Evolutionary conservation across 2,329 filamentous ascomycete species (phyloP).

Genomic region (Epichloe glyceriae): DNA sequence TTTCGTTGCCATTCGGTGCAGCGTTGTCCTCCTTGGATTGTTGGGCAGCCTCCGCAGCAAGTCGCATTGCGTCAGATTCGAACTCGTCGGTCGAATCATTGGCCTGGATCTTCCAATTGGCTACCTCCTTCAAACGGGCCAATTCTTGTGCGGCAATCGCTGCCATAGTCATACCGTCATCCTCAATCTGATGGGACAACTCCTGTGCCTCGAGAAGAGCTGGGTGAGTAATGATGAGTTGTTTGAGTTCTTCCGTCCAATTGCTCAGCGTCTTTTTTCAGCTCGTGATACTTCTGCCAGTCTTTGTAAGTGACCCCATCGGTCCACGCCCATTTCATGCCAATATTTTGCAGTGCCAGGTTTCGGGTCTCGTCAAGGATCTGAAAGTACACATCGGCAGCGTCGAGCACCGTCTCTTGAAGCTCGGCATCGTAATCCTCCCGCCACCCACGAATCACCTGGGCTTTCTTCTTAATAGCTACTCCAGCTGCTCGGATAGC

Average conservation of each 20-base stretch:
- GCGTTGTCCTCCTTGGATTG: slow-evolving; percentile 11
- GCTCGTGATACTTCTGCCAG: slow-evolving; percentile 86
- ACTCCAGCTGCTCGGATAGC: slow-evolving; percentile 55
- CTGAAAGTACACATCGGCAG: slow-evolving; percentile 67
- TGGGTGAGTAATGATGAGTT: slow-evolving; percentile 61
- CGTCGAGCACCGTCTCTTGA: slow-evolving; percentile 52
- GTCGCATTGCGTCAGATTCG: slow-evolving; percentile 49
- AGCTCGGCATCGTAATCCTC: slow-evolving; percentile 58
- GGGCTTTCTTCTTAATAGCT: slow-evolving; percentile 63
- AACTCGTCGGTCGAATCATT: slow-evolving; percentile 69
- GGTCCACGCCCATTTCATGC: slow-evolving; percentile 91
- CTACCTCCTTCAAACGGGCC: slow-evolving; percentile 67
- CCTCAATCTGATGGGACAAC: slow-evolving; percentile 56
- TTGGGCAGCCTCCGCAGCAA: slow-evolving; percentile 36
- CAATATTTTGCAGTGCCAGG: slow-evolving; percentile 78
- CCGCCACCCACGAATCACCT: slow-evolving; percentile 66
- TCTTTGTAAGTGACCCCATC: slow-evolving; percentile 94
- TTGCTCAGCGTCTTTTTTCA: slow-evolving; percentile 72
- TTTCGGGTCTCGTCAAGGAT: slow-evolving; percentile 74
- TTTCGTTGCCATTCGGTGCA: not conserved
- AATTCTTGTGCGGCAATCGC: slow-evolving; percentile 71
- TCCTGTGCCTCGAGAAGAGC: slow-evolving; percentile 55
- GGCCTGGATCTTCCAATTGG: slow-evolving; percentile 68
- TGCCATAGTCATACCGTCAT: slow-evolving; percentile 67
- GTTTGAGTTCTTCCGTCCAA: slow-evolving; percentile 73